Evolutionary conservation across 2,329 filamentous ascomycete species (phyloP).

Genomic region (Ampelomyces quisqualis): DNA sequence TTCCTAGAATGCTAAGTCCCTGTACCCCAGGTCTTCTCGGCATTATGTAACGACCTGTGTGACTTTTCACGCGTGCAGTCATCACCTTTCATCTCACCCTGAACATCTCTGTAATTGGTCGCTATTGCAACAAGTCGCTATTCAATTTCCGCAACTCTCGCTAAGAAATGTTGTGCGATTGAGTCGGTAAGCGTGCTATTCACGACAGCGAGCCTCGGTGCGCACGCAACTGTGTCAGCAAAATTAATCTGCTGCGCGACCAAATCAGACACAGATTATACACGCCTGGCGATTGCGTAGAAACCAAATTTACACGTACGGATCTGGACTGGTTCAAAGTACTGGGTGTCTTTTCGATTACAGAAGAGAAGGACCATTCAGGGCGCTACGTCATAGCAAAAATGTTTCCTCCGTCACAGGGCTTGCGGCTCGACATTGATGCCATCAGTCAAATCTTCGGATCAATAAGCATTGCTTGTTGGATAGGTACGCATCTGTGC

Average conservation of each 20-base stretch:
- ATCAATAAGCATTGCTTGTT: conserved; percentile 94
- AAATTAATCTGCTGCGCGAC: no score
- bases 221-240: no score
- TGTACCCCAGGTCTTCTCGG: conserved; percentile 23
- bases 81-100: conserved; percentile 8
- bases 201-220: no score
- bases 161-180: neutral
- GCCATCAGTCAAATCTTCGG: conserved; percentile 92
- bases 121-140: neutral
- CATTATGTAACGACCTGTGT: conserved; percentile 17
- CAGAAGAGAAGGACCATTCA: conserved; percentile 7
- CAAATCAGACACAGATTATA: no score
- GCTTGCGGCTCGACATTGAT: conserved; percentile 75
- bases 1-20: conserved; percentile 17
- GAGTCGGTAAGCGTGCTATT: no score
- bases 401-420: conserved; percentile 57
- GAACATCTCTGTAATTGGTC: neutral
- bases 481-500: conserved; percentile 59
- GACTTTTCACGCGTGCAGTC: conserved; percentile 23
- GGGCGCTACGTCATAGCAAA: conserved; percentile 34
- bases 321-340: no score
- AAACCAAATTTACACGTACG: no score
- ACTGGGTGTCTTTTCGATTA: no score
- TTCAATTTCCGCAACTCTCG: neutral
- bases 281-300: no score